phyloP scores from a whole-genome alignment of 225 moss, liverwort and hornwort species.

The Neckera pumila region DNA sequence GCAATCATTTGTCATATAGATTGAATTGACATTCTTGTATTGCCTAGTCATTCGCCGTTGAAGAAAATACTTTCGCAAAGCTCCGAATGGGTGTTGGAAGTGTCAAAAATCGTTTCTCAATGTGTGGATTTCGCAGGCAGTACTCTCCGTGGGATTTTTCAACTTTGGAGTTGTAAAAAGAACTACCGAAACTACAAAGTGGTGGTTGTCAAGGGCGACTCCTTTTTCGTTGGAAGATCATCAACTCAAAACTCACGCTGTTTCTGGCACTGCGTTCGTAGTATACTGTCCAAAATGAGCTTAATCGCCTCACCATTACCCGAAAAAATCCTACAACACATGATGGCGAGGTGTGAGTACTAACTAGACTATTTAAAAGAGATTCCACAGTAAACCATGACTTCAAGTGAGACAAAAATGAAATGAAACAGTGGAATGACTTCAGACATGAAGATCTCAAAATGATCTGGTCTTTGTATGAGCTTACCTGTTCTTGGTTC shows the following conservation, averaged over 20 bases:
- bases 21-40: not conserved
- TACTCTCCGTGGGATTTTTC: not conserved
- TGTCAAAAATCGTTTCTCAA: not conserved
- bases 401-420: not conserved
- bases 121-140: not conserved
- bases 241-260: not conserved
- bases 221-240: not conserved
- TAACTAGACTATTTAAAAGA: not conserved
- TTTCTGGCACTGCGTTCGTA: not conserved
- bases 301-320: not conserved
- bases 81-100: not conserved
- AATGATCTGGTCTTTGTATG: not conserved
- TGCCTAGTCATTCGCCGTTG: not conserved
- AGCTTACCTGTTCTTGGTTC: slow-evolving; percentile 45
- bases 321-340: slow-evolving; percentile 15
- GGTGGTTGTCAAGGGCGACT: not conserved
- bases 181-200: not conserved
- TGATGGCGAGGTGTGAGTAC: not conserved
- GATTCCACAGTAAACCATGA: not conserved
- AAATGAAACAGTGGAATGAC: not conserved
- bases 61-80: not conserved
- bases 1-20: not conserved
- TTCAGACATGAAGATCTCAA: not conserved
- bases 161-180: not conserved
- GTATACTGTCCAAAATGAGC: slow-evolving; percentile 10